phyloP scores from a whole-genome alignment of 2,329 filamentous ascomycete genomes.

The Colletotrichum karsti region DNA sequence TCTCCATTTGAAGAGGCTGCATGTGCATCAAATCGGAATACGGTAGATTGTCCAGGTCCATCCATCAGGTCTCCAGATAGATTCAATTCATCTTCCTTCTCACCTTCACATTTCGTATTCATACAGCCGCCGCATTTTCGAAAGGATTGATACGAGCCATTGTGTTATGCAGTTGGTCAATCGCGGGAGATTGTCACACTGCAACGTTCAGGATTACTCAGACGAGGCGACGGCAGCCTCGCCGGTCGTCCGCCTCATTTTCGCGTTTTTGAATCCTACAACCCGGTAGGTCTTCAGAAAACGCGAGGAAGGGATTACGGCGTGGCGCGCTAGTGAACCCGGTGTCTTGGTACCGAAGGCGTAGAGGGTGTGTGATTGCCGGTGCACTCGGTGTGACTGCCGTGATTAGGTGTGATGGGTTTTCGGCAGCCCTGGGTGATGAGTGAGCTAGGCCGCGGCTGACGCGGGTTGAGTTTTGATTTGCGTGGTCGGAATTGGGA shows the following conservation, averaged over 20 bases:
- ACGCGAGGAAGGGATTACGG: not conserved
- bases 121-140: not conserved
- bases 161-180: not conserved
- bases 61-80: too few relatives aligned
- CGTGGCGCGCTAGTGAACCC: not conserved
- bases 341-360: not conserved
- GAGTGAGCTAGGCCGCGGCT: too few relatives aligned
- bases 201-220: not conserved
- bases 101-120: not conserved
- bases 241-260: not conserved
- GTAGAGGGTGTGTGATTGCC: too few relatives aligned
- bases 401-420: not conserved
- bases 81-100: too few relatives aligned
- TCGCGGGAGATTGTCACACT: too few relatives aligned
- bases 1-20: too few relatives aligned
- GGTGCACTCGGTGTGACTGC: not conserved
- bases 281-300: not conserved
- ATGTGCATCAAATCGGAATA: not conserved
- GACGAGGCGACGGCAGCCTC: not conserved
- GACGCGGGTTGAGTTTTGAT: too few relatives aligned
- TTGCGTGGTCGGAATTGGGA: too few relatives aligned
- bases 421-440: too few relatives aligned
- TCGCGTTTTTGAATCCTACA: not conserved
- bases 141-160: too few relatives aligned
- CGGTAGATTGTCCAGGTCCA: not conserved